Base-by-base conservation (phyloP, 352 stramenopile genomes). In the Pythium sp. region DNA sequence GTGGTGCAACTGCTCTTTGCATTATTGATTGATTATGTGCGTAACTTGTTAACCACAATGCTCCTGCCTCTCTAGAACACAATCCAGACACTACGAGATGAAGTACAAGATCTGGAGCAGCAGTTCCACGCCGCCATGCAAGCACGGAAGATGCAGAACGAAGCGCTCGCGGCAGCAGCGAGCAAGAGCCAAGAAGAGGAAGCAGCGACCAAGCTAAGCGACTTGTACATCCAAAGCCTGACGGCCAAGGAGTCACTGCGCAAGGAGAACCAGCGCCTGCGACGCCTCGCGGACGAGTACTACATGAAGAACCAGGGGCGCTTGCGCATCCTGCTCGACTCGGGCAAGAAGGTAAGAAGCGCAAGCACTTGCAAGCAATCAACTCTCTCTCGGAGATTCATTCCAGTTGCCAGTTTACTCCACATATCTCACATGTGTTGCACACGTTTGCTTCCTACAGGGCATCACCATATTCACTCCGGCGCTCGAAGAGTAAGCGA, bases 281-380 rank as follows among this genome's bases (percentile, higher is more conserved):
- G 82, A 36, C 78, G 77, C 9, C 77, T 89, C 22, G 82, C 82
- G 0, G 82, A 91, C 69, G 80, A 89, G 75, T 85, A 86, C 70
- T 91, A 89, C 77, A 89, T 91, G 82, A 91, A 91, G 72, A 91
- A 91, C 72, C 82, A 91, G 62, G 80, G 82, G 9, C 80, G 80
- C 0, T 68, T 91, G 32, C 82, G 79, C 18, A 69, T 84, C 62
- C 70, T 91, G 30, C 76, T 91, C 61, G 82, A 91, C 68, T 73
- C 80, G 8, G 80, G 86, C 70, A 77, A 81, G 67, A 89, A 81
- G 65, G 74, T 78, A 47, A 9, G 57, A 28, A 32, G 36, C 63
- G 28, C 51, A n/a, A 24, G 38, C 30, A 20, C 24, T 26, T 20
- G 36, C 24, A 41, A 62, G 3, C 11, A 34, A 41, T 28, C 56